phyloP scores from a whole-genome alignment of 2,329 filamentous ascomycete genomes.

The Plectosphaerella sp. region DNA sequence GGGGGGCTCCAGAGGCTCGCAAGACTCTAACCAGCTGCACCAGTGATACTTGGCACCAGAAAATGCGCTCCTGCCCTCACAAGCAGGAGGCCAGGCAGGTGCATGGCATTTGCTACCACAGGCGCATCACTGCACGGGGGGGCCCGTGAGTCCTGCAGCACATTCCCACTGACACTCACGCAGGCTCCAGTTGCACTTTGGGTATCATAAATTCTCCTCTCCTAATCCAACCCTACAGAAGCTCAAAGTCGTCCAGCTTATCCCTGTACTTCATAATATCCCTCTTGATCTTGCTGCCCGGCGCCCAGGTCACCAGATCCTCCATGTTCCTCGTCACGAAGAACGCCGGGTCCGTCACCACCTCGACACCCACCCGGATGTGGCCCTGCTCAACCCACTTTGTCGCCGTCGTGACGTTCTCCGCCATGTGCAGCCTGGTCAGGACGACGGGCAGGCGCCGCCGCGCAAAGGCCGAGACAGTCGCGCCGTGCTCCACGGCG shows the following conservation, averaged over 20 bases:
- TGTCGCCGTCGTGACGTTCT: conserved; percentile 78
- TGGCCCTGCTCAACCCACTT: conserved; percentile 94
- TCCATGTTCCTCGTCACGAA: conserved; percentile 86
- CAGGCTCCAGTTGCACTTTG: background rate
- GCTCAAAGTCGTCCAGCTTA: conserved; percentile 92
- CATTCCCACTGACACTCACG: too few species aligned
- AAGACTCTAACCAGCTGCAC: too few species aligned
- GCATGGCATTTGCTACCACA: too few species aligned
- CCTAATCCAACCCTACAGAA: conserved; percentile 50
- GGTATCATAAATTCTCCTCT: background rate
- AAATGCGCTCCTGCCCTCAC: too few species aligned
- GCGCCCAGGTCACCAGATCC: conserved; percentile 95
- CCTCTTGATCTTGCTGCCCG: conserved; percentile 94
- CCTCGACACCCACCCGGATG: conserved; percentile 85
- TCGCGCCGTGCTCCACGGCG: conserved; percentile 82
- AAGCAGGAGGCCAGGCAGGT: too few species aligned
- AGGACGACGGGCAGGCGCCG: conserved; percentile 84
- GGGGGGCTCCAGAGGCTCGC: too few species aligned
- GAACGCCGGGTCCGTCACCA: conserved; percentile 81
- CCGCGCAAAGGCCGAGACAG: conserved; percentile 83
- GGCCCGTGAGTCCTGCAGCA: too few species aligned
- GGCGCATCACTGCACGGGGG: too few species aligned
- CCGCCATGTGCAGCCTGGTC: conserved; percentile 86
- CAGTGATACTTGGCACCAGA: too few species aligned
- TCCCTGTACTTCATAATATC: conserved; percentile 94